These are phyloP conservation scores for Nepenthes gracilis DNA, from an alignment of 148 eudicot genomes.

Conservation along the genomic window DNA sequence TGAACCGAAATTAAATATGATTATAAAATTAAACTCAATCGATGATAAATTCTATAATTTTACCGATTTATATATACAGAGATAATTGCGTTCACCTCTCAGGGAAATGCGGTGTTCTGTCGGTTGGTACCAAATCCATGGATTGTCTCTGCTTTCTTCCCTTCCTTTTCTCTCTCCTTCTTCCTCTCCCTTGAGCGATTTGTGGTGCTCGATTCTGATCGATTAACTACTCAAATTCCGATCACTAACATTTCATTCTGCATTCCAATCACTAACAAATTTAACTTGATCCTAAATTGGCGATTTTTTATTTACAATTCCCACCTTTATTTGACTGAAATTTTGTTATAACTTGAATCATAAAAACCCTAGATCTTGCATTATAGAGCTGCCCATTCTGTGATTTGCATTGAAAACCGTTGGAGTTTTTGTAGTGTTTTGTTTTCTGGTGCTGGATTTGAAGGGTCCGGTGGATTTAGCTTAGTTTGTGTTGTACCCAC, in stretches of 20 bases:
- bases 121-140: constrained; percentile 12
- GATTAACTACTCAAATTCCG: not conserved
- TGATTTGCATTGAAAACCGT: not conserved
- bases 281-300: not conserved
- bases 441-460: not conserved
- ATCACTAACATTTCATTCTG: not conserved
- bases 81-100: too few relatives aligned
- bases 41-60: too few relatives aligned
- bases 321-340: too few relatives aligned
- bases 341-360: constrained; percentile 3
- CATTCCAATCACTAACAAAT: not conserved
- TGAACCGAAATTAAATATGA: too few relatives aligned
- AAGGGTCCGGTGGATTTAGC: constrained; percentile 13
- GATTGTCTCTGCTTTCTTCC: constrained; percentile 1
- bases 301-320: not conserved
- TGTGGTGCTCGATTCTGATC: not conserved
- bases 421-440: not conserved
- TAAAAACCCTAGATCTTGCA: constrained; percentile 18
- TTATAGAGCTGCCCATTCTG: not conserved
- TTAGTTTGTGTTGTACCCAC: constrained; percentile 2
- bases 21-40: too few relatives aligned
- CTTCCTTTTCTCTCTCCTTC: not conserved
- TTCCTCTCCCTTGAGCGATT: not conserved
- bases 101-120: constrained; percentile 9
- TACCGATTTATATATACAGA: too few relatives aligned